These are phyloP conservation scores for Fusarium buxicola DNA, from an alignment of 2,329 filamentous ascomycete genomes.

Conservation along the genomic window DNA sequence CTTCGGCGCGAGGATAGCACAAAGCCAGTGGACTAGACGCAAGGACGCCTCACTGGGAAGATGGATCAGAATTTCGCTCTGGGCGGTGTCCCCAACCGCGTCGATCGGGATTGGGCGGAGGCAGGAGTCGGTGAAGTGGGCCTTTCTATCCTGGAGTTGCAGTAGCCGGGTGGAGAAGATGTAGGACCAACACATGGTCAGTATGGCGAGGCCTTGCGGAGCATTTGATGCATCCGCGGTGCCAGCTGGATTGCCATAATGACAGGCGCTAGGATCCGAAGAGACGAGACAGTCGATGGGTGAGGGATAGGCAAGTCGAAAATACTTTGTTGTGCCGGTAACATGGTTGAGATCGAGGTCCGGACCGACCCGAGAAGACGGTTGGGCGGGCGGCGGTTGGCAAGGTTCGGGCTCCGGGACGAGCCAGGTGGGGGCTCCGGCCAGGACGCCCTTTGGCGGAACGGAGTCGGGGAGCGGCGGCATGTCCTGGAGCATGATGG, in stretches of 20 bases:
- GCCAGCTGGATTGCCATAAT: constrained; percentile 37
- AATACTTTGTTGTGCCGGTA: constrained; percentile 44
- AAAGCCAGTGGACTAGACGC: constrained; percentile 45
- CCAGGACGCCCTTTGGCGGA: constrained; percentile 39
- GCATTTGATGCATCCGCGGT: constrained; percentile 34
- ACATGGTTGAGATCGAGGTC: constrained; percentile 39
- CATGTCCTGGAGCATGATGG: constrained; percentile 44
- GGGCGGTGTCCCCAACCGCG: constrained; percentile 28
- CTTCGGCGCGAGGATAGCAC: constrained; percentile 40
- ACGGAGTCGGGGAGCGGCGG: constrained; percentile 39
- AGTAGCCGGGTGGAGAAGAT: constrained; percentile 46
- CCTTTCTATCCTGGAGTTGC: constrained; percentile 42
- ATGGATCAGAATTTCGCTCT: constrained; percentile 35
- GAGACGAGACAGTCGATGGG: constrained; percentile 39
- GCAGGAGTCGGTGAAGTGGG: constrained; percentile 42
- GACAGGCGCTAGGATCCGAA: constrained; percentile 29
- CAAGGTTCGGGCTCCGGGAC: constrained; percentile 41
- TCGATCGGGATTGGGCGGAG: constrained; percentile 38
- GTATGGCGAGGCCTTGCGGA: constrained; percentile 43
- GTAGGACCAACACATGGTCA: constrained; percentile 47
- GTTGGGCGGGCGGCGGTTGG: not conserved
- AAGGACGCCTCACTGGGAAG: constrained; percentile 36
- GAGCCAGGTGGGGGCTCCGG: constrained; percentile 42
- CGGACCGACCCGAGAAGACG: constrained; percentile 3
- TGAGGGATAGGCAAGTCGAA: constrained; percentile 41